Evolutionary conservation across 345 rosid species (phyloP).

Genomic region (Sonneratia alba): DNA sequence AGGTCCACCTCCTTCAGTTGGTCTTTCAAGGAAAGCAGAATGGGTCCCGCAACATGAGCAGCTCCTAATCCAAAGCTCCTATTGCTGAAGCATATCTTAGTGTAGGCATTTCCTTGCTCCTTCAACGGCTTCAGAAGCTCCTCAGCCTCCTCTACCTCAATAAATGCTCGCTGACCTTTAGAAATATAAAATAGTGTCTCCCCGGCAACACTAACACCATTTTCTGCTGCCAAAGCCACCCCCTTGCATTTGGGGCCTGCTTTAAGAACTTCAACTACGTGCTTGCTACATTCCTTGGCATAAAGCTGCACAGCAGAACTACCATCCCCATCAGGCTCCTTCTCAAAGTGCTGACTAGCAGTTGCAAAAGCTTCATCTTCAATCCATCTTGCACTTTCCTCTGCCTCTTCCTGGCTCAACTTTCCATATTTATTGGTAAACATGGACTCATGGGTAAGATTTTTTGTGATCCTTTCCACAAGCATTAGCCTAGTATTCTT

Average conservation of each 20-base stretch:
- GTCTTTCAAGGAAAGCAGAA: slow-evolving; percentile 55
- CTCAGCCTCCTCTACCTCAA: slow-evolving; percentile 75
- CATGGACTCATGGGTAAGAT: slow-evolving; percentile 66
- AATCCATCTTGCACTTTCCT: slow-evolving; percentile 60
- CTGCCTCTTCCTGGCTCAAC: slow-evolving; percentile 63
- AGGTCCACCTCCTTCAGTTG: slow-evolving; percentile 83
- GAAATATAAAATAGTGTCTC: slow-evolving; percentile 67
- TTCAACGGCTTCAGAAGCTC: slow-evolving; percentile 60
- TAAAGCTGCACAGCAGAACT: slow-evolving; percentile 91
- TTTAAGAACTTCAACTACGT: slow-evolving; percentile 69
- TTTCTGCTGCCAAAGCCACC: slow-evolving; percentile 21
- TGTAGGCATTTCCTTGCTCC: slow-evolving; percentile 58
- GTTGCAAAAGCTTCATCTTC: slow-evolving; percentile 56
- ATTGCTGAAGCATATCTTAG: slow-evolving; percentile 83
- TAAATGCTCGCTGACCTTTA: slow-evolving; percentile 55
- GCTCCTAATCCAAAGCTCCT: slow-evolving; percentile 80
- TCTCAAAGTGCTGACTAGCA: slow-evolving; percentile 66
- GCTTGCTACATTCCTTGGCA: slow-evolving; percentile 89
- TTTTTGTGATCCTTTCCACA: slow-evolving; percentile 49
- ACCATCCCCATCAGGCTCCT: slow-evolving; percentile 95
- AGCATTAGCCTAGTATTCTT: slow-evolving; percentile 60
- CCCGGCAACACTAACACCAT: slow-evolving; percentile 18
- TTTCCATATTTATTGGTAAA: slow-evolving; percentile 76
- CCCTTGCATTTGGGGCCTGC: slow-evolving; percentile 38
- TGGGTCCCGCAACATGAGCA: slow-evolving; percentile 69